A percentile compares a stretch with the other conserved stretches of the same genome.
phyloP scores from a whole-genome alignment of 352 stramenopile species.

The Phytophthora sojae region DNA sequence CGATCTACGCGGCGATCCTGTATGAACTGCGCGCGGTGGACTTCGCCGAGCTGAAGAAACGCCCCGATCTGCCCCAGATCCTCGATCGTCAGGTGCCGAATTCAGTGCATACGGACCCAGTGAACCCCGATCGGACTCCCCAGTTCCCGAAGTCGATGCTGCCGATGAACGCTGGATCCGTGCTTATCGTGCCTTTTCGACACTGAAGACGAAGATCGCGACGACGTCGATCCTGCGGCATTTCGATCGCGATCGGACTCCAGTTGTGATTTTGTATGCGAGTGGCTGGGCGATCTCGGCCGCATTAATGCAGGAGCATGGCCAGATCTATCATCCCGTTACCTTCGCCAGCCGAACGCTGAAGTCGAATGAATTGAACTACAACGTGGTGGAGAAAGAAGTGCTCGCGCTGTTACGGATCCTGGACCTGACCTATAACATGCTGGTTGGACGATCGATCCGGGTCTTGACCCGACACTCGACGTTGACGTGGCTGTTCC shows the following conservation, averaged over 20 bases:
- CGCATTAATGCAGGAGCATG: conserved; percentile 18
- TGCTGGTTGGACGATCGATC: conserved; percentile 9
- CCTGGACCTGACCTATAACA: conserved; percentile 10
- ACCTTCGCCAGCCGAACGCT: conserved; percentile 20
- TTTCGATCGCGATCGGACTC: conserved; percentile 12
- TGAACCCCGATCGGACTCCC: neutral
- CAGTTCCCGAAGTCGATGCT: neutral
- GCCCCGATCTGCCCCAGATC: neutral
- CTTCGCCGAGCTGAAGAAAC: conserved; percentile 1
- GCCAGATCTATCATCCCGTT: neutral
- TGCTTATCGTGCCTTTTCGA: neutral
- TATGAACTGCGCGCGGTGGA: conserved; percentile 4
- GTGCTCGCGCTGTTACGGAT: neutral
- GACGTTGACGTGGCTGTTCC: conserved; percentile 15
- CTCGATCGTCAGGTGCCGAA: neutral
- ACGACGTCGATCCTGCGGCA: conserved; percentile 17
- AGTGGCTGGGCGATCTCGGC: conserved; percentile 25
- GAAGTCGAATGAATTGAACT: conserved; percentile 25
- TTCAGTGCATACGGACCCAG: neutral
- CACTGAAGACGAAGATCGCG: conserved; percentile 19
- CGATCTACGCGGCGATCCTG: neutral
- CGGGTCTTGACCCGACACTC: conserved; percentile 6
- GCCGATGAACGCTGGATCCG: neutral
- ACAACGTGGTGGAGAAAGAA: neutral
- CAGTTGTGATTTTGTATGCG: conserved; percentile 20